phyloP scores from a whole-genome alignment of 176 grass and related monocot species.

The Thinopyrum elongatum region DNA sequence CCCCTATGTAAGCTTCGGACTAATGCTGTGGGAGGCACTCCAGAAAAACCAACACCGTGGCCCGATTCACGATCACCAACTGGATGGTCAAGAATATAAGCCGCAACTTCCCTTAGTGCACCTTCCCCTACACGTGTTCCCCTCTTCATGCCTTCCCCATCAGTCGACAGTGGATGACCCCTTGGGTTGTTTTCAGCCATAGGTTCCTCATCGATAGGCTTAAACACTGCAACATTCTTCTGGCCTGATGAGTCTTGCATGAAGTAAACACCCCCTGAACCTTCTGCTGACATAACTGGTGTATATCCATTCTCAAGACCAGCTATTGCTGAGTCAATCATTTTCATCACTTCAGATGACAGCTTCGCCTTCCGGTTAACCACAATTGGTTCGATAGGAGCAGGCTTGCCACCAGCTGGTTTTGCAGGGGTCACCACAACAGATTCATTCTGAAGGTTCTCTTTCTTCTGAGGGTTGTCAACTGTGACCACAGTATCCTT shows the following conservation, averaged over 20 bases:
- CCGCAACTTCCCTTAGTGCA: slow-evolving; percentile 77
- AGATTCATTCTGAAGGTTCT: slow-evolving; percentile 33
- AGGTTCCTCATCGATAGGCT: slow-evolving; percentile 89
- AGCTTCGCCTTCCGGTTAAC: slow-evolving; percentile 49
- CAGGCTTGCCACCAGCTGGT: slow-evolving; percentile 30
- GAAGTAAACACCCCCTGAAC: slow-evolving; percentile 76
- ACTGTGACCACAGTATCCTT: slow-evolving; percentile 55
- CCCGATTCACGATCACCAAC: neutral
- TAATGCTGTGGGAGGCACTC: slow-evolving; percentile 72
- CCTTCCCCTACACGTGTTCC: slow-evolving; percentile 73
- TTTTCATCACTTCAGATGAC: slow-evolving; percentile 41
- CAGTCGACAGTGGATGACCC: slow-evolving; percentile 51
- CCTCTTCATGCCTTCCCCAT: slow-evolving; percentile 83
- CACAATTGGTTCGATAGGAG: slow-evolving; percentile 52
- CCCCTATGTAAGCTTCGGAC: slow-evolving; percentile 50
- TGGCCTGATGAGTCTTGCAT: slow-evolving; percentile 59
- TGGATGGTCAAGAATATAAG: slow-evolving; percentile 76
- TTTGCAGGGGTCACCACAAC: slow-evolving; percentile 13
- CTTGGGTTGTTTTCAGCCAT: slow-evolving; percentile 74
- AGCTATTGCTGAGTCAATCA: slow-evolving; percentile 41
- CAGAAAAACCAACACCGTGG: slow-evolving; percentile 50
- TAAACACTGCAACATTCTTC: slow-evolving; percentile 67
- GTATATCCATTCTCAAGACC: slow-evolving; percentile 54
- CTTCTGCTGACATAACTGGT: slow-evolving; percentile 71
- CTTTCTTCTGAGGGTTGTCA: slow-evolving; percentile 35